Evolutionary conservation across 306 rosid genomes (phyloP).

Genomic region (Castanea crenata): DNA sequence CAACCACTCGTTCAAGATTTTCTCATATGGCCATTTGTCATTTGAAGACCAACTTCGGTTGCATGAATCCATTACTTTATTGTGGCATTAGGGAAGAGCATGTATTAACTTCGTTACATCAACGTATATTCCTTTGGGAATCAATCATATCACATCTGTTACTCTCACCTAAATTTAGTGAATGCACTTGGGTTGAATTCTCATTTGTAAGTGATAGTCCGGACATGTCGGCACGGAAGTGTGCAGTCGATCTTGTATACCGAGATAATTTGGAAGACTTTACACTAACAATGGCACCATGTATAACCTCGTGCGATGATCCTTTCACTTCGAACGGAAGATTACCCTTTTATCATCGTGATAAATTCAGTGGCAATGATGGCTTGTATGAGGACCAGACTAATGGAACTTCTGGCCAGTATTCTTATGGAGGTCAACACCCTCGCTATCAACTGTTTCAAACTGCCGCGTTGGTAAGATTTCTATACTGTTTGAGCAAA

Average conservation of each 20-base stretch:
- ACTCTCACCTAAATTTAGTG: neutral
- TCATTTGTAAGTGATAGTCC: neutral
- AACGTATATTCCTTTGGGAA: neutral
- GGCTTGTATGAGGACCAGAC: neutral
- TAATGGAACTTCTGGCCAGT: too few relatives aligned
- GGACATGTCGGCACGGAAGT: neutral
- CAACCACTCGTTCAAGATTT: neutral
- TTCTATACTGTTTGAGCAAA: neutral
- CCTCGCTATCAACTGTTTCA: neutral
- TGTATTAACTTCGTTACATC: neutral
- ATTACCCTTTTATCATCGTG: neutral
- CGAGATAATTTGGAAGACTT: neutral
- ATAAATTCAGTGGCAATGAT: neutral
- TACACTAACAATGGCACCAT: neutral
- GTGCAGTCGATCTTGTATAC: neutral
- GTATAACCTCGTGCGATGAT: neutral
- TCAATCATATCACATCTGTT: neutral
- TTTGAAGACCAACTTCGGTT: too few relatives aligned
- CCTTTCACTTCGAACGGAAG: neutral
- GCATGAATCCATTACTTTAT: neutral
- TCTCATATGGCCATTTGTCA: neutral
- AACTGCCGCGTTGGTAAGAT: neutral
- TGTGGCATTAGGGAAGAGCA: neutral
- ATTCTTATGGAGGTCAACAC: too few relatives aligned
- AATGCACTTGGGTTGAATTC: neutral